Percentiles rank a stretch among this genome's conserved stretches.
These are phyloP conservation scores for Epicoccum nigrum DNA, from an alignment of 2,329 filamentous ascomycete species.

Conservation along the genomic window DNA sequence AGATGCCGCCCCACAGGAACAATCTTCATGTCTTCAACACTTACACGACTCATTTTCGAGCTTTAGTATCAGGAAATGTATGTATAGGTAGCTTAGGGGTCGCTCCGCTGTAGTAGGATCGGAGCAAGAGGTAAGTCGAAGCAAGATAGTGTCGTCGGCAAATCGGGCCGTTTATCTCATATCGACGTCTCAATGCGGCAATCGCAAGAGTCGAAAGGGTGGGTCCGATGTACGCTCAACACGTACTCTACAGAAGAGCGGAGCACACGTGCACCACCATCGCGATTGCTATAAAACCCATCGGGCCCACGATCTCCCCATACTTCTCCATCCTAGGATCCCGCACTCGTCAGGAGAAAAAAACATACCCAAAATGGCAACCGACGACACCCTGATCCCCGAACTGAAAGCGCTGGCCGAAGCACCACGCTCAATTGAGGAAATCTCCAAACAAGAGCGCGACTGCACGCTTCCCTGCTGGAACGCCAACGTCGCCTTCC, in stretches of 20 bases:
- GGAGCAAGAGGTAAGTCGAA: no score
- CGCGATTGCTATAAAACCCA: slow-evolving; percentile 5
- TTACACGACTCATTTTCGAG: no score
- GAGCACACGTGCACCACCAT: slow-evolving; percentile 7
- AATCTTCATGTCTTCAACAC: no score
- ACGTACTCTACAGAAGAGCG: slow-evolving; percentile 4
- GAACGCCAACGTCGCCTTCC: slow-evolving; percentile 66
- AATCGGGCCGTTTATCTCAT: slow-evolving; percentile 1
- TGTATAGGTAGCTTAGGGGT: no score
- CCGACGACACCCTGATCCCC: slow-evolving; percentile 21
- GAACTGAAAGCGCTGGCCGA: slow-evolving; percentile 30
- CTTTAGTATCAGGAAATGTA: no score
- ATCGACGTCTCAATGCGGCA: slow-evolving; percentile 15
- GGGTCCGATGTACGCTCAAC: slow-evolving; percentile 1
- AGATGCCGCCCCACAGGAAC: no score
- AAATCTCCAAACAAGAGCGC: slow-evolving; percentile 48
- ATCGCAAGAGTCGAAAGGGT: slow-evolving; percentile 18
- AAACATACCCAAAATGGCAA: slow-evolving; percentile 26
- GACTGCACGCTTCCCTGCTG: slow-evolving; percentile 57
- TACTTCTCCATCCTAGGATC: not conserved
- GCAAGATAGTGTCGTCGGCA: not conserved
- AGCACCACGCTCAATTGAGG: slow-evolving; percentile 31
- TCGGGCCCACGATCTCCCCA: not conserved
- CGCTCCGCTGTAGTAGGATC: no score
- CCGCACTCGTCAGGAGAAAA: no score